Percentiles rank a stretch among this genome's conserved stretches.
These are phyloP conservation scores for Prunus mira DNA, from an alignment of 306 rosid species.

Conservation along the genomic window DNA sequence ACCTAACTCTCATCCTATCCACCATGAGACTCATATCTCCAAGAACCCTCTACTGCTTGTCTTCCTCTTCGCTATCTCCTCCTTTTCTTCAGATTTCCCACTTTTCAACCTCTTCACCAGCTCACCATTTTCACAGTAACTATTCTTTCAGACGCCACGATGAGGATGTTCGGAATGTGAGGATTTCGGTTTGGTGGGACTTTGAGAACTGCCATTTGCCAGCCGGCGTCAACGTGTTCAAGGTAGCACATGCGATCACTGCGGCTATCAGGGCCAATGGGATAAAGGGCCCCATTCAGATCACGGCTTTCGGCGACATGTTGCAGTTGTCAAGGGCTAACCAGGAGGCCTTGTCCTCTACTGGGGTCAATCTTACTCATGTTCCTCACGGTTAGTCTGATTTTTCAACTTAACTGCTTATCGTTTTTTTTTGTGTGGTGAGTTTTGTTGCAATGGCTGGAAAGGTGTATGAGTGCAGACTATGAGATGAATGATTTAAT, in stretches of 20 bases:
- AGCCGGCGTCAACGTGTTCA: slow-evolving; percentile 32
- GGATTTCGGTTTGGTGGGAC: slow-evolving; percentile 98
- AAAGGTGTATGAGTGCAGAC: not conserved
- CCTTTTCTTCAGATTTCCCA: slow-evolving; percentile 28
- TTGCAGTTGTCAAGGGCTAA: slow-evolving; percentile 47
- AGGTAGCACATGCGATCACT: slow-evolving; percentile 43
- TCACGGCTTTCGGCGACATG: slow-evolving; percentile 75
- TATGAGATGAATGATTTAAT: not conserved
- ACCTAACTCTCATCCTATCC: slow-evolving; percentile 2
- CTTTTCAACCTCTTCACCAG: slow-evolving; percentile 27
- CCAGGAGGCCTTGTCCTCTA: slow-evolving; percentile 71
- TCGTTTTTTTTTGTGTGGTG: not conserved
- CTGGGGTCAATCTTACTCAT: slow-evolving; percentile 70
- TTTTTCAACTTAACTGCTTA: not conserved
- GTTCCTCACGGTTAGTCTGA: slow-evolving; percentile 50
- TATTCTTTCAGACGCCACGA: slow-evolving; percentile 34
- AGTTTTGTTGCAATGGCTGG: not conserved
- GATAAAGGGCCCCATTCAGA: slow-evolving; percentile 74
- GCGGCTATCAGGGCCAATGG: slow-evolving; percentile 73
- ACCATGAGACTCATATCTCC: slow-evolving; percentile 27
- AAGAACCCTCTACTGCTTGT: slow-evolving; percentile 5
- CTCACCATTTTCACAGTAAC: not conserved
- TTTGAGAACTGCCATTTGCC: slow-evolving; percentile 75
- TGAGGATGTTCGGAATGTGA: slow-evolving; percentile 57
- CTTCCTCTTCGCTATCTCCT: slow-evolving; percentile 5